Percentiles rank a stretch among this genome's conserved stretches.
These are phyloP conservation scores for Rhizopus arrhizus DNA, from an alignment of 371 early-diverging fungal genomes.

Conservation along the genomic window DNA sequence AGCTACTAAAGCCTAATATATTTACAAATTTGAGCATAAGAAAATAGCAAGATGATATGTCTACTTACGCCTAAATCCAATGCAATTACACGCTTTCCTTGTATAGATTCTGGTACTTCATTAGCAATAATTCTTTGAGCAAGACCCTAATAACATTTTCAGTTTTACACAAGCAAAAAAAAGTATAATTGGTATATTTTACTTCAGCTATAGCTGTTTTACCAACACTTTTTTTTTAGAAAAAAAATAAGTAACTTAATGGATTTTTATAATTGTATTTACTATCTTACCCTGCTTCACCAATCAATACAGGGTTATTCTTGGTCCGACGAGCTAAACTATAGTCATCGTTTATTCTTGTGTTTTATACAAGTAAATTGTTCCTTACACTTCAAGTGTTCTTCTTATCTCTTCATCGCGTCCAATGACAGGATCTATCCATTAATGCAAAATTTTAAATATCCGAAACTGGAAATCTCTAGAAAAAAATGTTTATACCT, in stretches of 20 bases:
- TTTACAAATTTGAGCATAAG: neutral
- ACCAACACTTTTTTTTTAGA: constrained; percentile 43
- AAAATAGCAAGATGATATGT: neutral
- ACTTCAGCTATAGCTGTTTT: constrained; percentile 62
- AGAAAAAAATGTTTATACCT: constrained; percentile 52
- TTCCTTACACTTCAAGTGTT: constrained; percentile 69
- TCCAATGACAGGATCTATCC: constrained; percentile 81
- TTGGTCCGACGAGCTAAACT: constrained; percentile 80
- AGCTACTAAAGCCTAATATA: constrained; percentile 67
- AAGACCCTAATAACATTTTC: constrained; percentile 54
- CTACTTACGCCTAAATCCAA: constrained; percentile 73
- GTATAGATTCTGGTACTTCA: constrained; percentile 79
- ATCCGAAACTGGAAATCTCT: constrained; percentile 25
- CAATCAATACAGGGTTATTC: constrained; percentile 90
- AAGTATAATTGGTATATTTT: constrained; percentile 3
- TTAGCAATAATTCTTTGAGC: constrained; percentile 82
- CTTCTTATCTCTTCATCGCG: constrained; percentile 83
- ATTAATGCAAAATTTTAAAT: constrained; percentile 12
- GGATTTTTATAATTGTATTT: neutral
- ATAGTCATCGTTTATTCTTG: neutral
- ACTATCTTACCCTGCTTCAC: constrained; percentile 64
- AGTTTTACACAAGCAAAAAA: constrained; percentile 27
- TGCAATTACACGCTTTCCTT: constrained; percentile 74
- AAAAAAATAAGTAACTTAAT: neutral
- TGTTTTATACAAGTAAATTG: neutral